These are phyloP conservation scores for Exophiala bonariae DNA, from an alignment of 2,329 filamentous ascomycete genomes.

Conservation along the genomic window DNA sequence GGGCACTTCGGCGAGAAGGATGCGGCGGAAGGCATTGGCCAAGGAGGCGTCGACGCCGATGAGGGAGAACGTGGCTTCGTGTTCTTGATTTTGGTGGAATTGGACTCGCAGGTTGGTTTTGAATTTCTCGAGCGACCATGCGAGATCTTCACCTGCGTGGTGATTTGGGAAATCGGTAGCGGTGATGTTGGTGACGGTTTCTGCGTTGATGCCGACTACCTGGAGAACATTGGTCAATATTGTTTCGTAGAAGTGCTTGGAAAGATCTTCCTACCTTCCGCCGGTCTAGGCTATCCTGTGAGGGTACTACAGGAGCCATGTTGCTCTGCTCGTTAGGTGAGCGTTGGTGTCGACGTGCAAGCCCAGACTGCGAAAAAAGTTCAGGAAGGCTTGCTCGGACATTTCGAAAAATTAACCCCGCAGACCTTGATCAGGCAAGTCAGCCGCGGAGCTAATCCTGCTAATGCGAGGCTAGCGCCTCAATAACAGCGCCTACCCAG, in stretches of 20 bases:
- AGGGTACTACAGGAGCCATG: conserved; percentile 20
- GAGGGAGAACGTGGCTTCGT: conserved; percentile 84
- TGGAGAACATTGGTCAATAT: conserved; percentile 7
- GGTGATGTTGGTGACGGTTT: conserved; percentile 85
- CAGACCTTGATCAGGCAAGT: too few species aligned
- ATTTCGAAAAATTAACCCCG: not conserved
- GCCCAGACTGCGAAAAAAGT: too few species aligned
- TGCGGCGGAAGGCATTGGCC: conserved; percentile 95
- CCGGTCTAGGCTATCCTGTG: conserved; percentile 22
- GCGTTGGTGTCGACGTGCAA: too few species aligned
- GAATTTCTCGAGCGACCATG: conserved; percentile 76
- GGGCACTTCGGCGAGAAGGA: conserved; percentile 90
- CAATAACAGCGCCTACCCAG: too few species aligned
- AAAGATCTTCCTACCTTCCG: conserved; percentile 18
- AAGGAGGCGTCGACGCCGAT: conserved; percentile 88
- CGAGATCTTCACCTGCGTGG: conserved; percentile 82
- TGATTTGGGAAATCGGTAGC: conserved; percentile 92
- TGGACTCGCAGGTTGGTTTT: conserved; percentile 66
- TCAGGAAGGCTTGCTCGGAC: not conserved
- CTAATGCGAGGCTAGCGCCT: too few species aligned
- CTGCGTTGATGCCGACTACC: conserved; percentile 76
- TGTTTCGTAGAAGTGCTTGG: not conserved
- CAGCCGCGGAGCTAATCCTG: too few species aligned
- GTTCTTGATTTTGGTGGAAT: conserved; percentile 79
- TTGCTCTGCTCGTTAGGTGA: not conserved